These are phyloP conservation scores for Flammula alnicola DNA, from an alignment of 1,284 basidiomycete genomes.

Conservation along the genomic window DNA sequence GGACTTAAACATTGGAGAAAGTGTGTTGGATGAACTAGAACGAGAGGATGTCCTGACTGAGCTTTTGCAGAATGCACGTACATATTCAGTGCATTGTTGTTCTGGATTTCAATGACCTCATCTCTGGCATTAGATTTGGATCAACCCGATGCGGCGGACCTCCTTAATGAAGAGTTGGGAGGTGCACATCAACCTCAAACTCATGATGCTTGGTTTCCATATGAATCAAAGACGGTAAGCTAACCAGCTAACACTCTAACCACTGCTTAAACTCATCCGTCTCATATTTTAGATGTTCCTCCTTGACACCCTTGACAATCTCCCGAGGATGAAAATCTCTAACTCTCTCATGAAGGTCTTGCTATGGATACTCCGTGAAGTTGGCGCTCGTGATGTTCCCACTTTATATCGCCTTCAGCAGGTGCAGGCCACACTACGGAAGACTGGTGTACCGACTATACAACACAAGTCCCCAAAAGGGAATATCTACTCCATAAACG, in stretches of 20 bases:
- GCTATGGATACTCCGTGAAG: conserved; percentile 32
- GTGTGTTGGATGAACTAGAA: conserved; percentile 9
- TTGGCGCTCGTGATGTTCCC: conserved; percentile 20
- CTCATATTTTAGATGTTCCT: conserved; percentile 22
- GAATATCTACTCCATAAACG: conserved; percentile 30
- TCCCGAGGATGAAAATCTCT: conserved; percentile 26
- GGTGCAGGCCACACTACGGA: conserved; percentile 26
- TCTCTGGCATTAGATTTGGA: conserved; percentile 1
- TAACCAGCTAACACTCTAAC: background rate
- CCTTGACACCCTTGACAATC: conserved; percentile 24
- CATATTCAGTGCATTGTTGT: background rate
- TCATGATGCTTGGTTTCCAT: conserved; percentile 19
- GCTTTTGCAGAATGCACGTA: conserved; percentile 13
- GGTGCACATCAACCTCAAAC: background rate
- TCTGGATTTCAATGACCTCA: conserved; percentile 8
- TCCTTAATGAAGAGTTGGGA: conserved; percentile 4
- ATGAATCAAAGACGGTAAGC: conserved; percentile 20
- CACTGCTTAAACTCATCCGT: background rate
- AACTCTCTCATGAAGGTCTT: conserved; percentile 30
- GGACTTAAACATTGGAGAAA: conserved; percentile 8
- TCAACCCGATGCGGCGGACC: conserved; percentile 7
- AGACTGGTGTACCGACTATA: conserved; percentile 16
- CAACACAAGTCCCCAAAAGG: conserved; percentile 28
- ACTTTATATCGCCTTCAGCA: conserved; percentile 28
- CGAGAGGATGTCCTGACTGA: conserved; percentile 13